These are phyloP conservation scores for Ceratobasidium sp. DNA, from an alignment of 1,284 basidiomycete species.

Conservation along the genomic window DNA sequence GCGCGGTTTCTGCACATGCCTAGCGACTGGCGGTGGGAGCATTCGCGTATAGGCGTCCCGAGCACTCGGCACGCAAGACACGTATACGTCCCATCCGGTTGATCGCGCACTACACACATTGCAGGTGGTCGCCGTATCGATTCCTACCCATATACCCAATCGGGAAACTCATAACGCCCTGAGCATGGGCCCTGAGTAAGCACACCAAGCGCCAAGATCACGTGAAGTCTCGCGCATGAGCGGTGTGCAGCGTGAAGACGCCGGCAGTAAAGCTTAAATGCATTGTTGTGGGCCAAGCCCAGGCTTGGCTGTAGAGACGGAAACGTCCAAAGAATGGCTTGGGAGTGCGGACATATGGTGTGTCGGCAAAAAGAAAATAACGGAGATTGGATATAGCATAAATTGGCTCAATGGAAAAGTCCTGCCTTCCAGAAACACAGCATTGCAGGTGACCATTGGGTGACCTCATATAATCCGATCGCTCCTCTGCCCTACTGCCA, in stretches of 20 bases:
- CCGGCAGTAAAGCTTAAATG: no score
- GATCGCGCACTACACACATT: constrained; percentile 35
- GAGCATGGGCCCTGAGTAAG: background rate
- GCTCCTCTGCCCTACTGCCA: constrained; percentile 42
- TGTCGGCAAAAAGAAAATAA: no score
- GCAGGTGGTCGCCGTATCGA: background rate
- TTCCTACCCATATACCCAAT: background rate
- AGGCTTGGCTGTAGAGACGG: background rate
- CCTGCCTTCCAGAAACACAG: constrained; percentile 35
- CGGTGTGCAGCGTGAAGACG: no score
- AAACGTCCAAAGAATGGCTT: background rate
- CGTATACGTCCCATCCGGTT: constrained; percentile 33
- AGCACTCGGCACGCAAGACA: constrained; percentile 31
- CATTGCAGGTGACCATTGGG: constrained; percentile 21
- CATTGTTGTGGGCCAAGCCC: no score
- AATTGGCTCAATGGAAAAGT: background rate
- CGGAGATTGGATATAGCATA: background rate
- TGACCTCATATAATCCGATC: constrained; percentile 40
- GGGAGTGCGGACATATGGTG: constrained; percentile 8
- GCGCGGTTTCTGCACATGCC: constrained; percentile 33
- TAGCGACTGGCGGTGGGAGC: constrained; percentile 30
- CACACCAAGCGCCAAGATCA: constrained; percentile 8
- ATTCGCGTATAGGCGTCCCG: constrained; percentile 16
- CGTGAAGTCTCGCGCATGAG: no score
- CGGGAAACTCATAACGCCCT: background rate